Percentiles rank a stretch among this genome's conserved stretches.
These are phyloP conservation scores for Fusarium decemcellulare DNA, from an alignment of 2,329 filamentous ascomycete species.

Conservation along the genomic window DNA sequence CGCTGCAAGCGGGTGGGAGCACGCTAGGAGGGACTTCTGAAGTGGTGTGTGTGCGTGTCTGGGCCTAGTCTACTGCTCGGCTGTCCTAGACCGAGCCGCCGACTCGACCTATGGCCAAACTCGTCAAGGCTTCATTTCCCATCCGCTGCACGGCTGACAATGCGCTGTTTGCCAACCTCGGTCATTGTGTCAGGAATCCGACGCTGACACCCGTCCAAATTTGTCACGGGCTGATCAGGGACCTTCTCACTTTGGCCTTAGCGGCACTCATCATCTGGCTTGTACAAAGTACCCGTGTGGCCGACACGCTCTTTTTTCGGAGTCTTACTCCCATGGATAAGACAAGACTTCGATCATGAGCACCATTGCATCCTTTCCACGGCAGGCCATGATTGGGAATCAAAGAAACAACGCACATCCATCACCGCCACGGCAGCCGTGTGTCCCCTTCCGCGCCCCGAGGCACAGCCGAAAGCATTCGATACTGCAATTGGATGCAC, in stretches of 20 bases:
- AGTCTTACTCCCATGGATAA: neutral
- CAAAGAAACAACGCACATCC: constrained; percentile 39
- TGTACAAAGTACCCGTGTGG: constrained; percentile 21
- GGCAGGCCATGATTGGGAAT: constrained; percentile 19
- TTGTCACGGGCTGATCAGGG: constrained; percentile 8
- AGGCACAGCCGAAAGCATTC: constrained; percentile 45
- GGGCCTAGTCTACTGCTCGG: constrained; percentile 25
- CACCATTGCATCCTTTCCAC: constrained; percentile 11
- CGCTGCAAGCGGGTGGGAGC: constrained; percentile 15
- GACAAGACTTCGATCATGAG: constrained; percentile 17
- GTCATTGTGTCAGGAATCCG: constrained; percentile 31
- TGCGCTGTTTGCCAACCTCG: constrained; percentile 40
- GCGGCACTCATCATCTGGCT: constrained; percentile 17
- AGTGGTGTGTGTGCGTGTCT: constrained; percentile 24
- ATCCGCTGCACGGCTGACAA: constrained; percentile 41
- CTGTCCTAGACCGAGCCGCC: constrained; percentile 29
- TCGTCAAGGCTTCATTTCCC: constrained; percentile 46
- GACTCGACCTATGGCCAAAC: constrained; percentile 31
- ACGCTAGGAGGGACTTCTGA: constrained; percentile 43
- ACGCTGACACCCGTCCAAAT: constrained; percentile 25
- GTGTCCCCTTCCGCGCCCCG: constrained; percentile 32
- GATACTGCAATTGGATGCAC: constrained; percentile 33
- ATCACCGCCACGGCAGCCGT: constrained; percentile 31
- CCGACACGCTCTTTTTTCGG: neutral
- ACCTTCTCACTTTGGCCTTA: constrained; percentile 41